Evolutionary conservation across 1,284 basidiomycete species (phyloP).

Genomic region (Irpex sp.): DNA sequence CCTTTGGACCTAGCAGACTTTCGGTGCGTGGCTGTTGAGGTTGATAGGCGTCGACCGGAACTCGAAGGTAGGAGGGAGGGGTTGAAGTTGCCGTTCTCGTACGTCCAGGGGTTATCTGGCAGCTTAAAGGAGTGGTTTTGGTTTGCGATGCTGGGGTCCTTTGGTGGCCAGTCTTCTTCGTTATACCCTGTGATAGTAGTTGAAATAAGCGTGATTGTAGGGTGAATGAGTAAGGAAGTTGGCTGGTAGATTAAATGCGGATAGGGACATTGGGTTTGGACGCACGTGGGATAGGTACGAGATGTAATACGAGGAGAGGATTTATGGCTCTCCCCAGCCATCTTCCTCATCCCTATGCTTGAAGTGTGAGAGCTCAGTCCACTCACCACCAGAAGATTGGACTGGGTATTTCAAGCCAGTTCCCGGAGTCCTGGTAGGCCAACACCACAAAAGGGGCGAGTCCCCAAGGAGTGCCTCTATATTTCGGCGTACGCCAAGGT

Average conservation of each 20-base stretch:
- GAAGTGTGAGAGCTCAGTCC: conserved; percentile 41
- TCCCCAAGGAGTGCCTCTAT: conserved; percentile 74
- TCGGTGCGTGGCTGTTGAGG: conserved; percentile 12
- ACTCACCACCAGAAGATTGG: conserved; percentile 76
- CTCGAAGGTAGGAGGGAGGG: conserved; percentile 69
- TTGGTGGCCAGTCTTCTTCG: conserved; percentile 51
- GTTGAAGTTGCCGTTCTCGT: conserved; percentile 72
- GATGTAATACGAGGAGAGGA: background rate
- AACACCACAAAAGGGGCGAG: conserved; percentile 80
- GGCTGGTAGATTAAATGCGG: background rate
- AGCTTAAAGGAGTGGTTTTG: conserved; percentile 42
- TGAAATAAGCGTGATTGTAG: background rate
- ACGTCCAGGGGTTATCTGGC: conserved; percentile 77
- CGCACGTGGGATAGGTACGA: no score
- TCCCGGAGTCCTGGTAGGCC: conserved; percentile 63
- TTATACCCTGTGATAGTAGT: conserved; percentile 16
- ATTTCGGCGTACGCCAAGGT: conserved; percentile 75
- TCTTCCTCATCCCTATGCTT: conserved; percentile 9
- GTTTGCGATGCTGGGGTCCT: conserved; percentile 40
- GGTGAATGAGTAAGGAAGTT: background rate
- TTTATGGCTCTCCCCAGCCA: conserved; percentile 12
- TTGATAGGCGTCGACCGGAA: conserved; percentile 24
- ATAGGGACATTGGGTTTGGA: no score
- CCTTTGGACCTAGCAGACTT: conserved; percentile 14
- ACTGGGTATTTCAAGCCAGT: conserved; percentile 79